A percentile compares a stretch with the other conserved stretches of the same genome.
These are phyloP conservation scores for Fusarium paranaense DNA, from an alignment of 2,329 filamentous ascomycete species.

Conservation along the genomic window DNA sequence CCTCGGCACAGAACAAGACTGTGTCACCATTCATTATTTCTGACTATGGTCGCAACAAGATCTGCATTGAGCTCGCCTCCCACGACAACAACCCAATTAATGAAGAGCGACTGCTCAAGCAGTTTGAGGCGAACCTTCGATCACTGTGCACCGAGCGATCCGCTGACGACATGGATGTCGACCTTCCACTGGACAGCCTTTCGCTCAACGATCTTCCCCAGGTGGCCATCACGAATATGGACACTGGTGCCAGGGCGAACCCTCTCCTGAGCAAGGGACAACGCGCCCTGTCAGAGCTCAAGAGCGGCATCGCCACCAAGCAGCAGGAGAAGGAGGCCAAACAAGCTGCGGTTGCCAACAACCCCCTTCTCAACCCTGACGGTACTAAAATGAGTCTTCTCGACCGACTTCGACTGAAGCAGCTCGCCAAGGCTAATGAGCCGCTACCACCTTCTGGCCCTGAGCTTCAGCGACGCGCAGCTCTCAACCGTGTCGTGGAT, in stretches of 20 bases:
- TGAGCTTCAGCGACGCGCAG: slow-evolving; percentile 71
- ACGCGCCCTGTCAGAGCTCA: slow-evolving; percentile 75
- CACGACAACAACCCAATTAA: slow-evolving; percentile 55
- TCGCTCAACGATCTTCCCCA: slow-evolving; percentile 64
- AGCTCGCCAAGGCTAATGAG: slow-evolving; percentile 68
- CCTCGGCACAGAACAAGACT: slow-evolving; percentile 47
- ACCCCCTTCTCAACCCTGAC: slow-evolving; percentile 54
- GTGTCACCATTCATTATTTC: slow-evolving; percentile 57
- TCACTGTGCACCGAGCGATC: slow-evolving; percentile 55
- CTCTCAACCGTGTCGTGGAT: slow-evolving; percentile 75
- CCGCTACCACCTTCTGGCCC: slow-evolving; percentile 66
- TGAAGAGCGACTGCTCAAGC: slow-evolving; percentile 63
- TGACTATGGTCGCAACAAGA: slow-evolving; percentile 65
- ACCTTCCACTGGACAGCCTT: slow-evolving; percentile 46
- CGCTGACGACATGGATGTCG: slow-evolving; percentile 40
- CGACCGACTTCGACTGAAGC: slow-evolving; percentile 80
- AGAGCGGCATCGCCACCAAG: slow-evolving; percentile 67
- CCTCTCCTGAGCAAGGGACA: slow-evolving; percentile 74
- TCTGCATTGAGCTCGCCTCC: slow-evolving; percentile 69
- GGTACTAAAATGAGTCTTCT: slow-evolving; percentile 74
- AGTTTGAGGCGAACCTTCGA: slow-evolving; percentile 66
- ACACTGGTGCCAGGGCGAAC: slow-evolving; percentile 57
- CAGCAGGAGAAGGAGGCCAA: slow-evolving; percentile 60
- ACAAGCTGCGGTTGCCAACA: slow-evolving; percentile 47
- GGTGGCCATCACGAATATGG: slow-evolving; percentile 50